Conservation (phyloP, 352 stramenopile species). For the Pythium biforme region DNA sequence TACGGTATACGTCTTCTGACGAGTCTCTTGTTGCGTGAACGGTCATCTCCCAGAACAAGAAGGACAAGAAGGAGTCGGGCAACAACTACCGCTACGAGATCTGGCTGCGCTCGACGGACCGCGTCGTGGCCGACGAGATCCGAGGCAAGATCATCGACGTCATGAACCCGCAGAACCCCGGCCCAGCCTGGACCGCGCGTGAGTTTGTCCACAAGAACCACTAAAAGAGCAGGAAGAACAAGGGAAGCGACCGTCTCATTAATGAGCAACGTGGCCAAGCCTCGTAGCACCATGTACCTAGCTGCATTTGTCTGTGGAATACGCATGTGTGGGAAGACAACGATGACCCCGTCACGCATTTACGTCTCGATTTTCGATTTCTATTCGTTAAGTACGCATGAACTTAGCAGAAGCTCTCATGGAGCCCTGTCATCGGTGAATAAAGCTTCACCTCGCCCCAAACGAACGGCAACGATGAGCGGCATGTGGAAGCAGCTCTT, state of each 20-base stretch:
- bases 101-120: conserved; percentile 68
- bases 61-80: conserved; percentile 66
- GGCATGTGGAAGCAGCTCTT: conserved; percentile 75
- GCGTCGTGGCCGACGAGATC: conserved; percentile 69
- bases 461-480: conserved; percentile 5
- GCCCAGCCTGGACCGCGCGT: conserved; percentile 44
- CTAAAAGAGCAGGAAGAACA: conserved; percentile 33
- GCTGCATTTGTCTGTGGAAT: background rate
- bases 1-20: background rate
- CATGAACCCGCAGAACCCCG: conserved; percentile 61
- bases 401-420: conserved; percentile 4
- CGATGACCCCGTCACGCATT: background rate
- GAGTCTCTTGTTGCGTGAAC: background rate
- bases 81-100: conserved; percentile 89
- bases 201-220: conserved; percentile 86
- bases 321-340: background rate
- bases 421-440: background rate
- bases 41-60: conserved; percentile 59
- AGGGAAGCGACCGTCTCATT: too few relatives aligned
- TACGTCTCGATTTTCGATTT: background rate
- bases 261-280: too few relatives aligned
- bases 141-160: conserved; percentile 63
- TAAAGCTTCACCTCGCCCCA: background rate
- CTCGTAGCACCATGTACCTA: background rate
- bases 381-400: conserved; percentile 10